Percentiles rank a stretch among this genome's conserved stretches.
phyloP scores from a whole-genome alignment of 345 rosid genomes.

The Hibiscus syriacus region DNA sequence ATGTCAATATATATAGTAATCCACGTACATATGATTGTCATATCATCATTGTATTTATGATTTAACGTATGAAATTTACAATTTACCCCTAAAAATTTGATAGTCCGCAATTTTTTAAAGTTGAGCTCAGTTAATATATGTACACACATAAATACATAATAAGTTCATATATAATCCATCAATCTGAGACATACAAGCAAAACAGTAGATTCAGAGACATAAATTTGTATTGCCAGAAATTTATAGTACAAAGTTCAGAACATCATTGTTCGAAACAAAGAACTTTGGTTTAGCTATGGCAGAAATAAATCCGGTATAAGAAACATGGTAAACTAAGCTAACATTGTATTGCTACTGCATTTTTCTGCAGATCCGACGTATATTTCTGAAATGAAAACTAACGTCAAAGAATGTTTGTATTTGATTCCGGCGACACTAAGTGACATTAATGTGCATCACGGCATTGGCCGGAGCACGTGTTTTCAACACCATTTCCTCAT shows the following conservation, averaged over 20 bases:
- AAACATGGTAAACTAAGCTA: not conserved
- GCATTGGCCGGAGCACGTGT: conserved; percentile 71
- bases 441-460: conserved; percentile 34
- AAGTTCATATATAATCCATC: too few relatives aligned
- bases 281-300: not conserved
- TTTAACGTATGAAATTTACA: too few relatives aligned
- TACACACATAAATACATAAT: too few relatives aligned
- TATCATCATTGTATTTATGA: too few relatives aligned
- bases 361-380: not conserved
- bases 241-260: not conserved
- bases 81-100: too few relatives aligned
- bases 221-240: not conserved
- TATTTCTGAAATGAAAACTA: not conserved
- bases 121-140: too few relatives aligned
- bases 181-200: too few relatives aligned
- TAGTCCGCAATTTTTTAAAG: too few relatives aligned
- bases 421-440: not conserved
- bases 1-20: too few relatives aligned
- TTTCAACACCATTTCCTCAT: conserved; percentile 85
- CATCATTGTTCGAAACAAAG: not conserved
- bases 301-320: not conserved
- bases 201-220: not conserved
- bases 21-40: too few relatives aligned
- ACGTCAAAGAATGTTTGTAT: not conserved
- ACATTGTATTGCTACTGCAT: not conserved